These are phyloP conservation scores for Penicillium waksmanii DNA, from an alignment of 495 filamentous ascomycete species.

Conservation along the genomic window DNA sequence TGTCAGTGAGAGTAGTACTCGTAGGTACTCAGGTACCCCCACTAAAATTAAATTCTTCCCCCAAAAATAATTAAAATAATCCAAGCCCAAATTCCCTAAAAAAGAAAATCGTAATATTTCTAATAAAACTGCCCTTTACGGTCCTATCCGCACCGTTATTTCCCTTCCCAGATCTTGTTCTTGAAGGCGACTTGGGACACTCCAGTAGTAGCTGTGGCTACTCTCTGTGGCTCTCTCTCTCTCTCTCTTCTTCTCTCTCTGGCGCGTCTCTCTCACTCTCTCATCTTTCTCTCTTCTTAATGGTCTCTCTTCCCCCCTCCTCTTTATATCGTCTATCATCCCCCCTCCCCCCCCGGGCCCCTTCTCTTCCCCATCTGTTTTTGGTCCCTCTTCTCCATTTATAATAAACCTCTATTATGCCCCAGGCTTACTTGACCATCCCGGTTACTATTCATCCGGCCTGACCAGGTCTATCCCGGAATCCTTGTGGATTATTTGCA, in stretches of 20 bases:
- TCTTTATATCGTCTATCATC: not conserved
- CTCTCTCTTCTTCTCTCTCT: constrained; percentile 10
- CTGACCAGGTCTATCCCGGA: constrained; percentile 26
- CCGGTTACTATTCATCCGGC: constrained; percentile 26
- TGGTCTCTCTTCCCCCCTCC: constrained; percentile 14
- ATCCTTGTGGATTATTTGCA: constrained; percentile 18
- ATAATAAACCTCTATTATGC: constrained; percentile 28
- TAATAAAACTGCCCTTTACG: constrained; percentile 11
- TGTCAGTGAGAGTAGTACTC: constrained; percentile 1
- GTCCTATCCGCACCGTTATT: constrained; percentile 34
- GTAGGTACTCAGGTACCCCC: constrained; percentile 14
- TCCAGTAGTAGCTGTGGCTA: too few species aligned
- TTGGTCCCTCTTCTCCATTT: constrained; percentile 14
- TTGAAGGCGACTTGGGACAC: not conserved
- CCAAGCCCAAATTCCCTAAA: constrained; percentile 9
- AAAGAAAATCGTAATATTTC: constrained; percentile 8
- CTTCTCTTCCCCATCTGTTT: constrained; percentile 1
- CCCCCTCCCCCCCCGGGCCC: not conserved
- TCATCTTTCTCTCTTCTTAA: constrained; percentile 1
- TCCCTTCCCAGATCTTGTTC: constrained; percentile 22
- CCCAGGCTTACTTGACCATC: constrained; percentile 20
- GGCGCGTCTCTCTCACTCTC: not conserved
- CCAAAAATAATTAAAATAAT: constrained; percentile 11
- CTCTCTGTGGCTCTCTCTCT: not conserved
- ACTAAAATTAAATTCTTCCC: constrained; percentile 2